A percentile compares a stretch with the other conserved stretches of the same genome.
Conservation (phyloP, 1,139 yeast genomes). For the Hansenula anomala region DNA sequence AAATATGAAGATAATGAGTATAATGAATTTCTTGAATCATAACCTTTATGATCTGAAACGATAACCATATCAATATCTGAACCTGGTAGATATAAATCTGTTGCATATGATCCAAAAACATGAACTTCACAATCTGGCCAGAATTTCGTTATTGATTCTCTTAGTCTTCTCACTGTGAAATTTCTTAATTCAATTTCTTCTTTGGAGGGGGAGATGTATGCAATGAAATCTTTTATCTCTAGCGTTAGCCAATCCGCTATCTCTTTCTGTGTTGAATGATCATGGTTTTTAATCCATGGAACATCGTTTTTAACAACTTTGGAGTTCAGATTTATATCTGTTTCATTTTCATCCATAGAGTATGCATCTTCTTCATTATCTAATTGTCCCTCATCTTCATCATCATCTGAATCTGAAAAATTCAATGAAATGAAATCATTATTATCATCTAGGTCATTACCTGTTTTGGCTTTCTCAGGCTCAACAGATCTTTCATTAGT, state of each 20-base stretch:
- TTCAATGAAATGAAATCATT: constrained; percentile 62
- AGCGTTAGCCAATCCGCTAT: constrained; percentile 83
- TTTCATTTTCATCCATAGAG: constrained; percentile 24
- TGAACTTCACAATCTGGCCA: constrained; percentile 85
- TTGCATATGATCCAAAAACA: constrained; percentile 94
- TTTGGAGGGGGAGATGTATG: constrained; percentile 81
- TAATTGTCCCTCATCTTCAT: constrained; percentile 17
- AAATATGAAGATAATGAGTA: constrained; percentile 74
- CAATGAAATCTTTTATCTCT: constrained; percentile 84
- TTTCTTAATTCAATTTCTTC: constrained; percentile 72
- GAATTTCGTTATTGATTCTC: constrained; percentile 47
- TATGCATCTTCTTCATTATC: constrained; percentile 35
- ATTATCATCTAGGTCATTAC: constrained; percentile 26
- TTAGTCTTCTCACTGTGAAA: constrained; percentile 56
- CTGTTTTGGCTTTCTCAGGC: constrained; percentile 26
- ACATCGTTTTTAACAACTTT: constrained; percentile 36
- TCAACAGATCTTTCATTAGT: too few relatives aligned
- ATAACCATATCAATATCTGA: constrained; percentile 96
- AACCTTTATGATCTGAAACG: constrained; percentile 57
- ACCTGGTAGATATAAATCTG: constrained; percentile 90
- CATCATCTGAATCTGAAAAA: constrained; percentile 30
- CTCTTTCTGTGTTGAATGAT: constrained; percentile 68
- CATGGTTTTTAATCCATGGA: constrained; percentile 81
- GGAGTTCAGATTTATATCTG: constrained; percentile 11
- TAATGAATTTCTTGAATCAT: constrained; percentile 62